These are phyloP conservation scores for Barnettozyma hawaiiensis DNA, from an alignment of 1,139 yeast species.

Conservation along the genomic window DNA sequence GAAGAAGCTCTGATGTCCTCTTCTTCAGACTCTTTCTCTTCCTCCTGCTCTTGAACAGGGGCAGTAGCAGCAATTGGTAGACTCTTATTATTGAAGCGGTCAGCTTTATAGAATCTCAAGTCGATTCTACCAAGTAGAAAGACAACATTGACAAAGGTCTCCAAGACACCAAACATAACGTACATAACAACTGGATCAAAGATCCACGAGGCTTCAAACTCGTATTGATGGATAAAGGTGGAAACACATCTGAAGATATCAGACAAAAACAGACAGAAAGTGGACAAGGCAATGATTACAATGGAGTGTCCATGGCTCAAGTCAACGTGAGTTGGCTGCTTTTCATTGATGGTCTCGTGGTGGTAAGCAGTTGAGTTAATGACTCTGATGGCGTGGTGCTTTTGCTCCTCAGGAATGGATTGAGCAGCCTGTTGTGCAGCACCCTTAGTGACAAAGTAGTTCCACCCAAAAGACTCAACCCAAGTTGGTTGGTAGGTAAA, in stretches of 20 bases:
- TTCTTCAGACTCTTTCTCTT: neutral
- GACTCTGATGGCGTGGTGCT: constrained; percentile 39
- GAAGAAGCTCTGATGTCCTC: neutral
- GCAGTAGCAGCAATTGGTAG: neutral
- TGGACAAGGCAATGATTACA: constrained; percentile 43
- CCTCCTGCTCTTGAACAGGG: neutral
- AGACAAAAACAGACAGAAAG: constrained; percentile 50
- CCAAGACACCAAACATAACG: constrained; percentile 61
- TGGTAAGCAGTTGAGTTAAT: constrained; percentile 37
- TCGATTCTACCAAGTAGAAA: constrained; percentile 64
- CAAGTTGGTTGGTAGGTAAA: constrained; percentile 72
- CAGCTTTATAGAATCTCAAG: constrained; percentile 71
- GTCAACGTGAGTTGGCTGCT: constrained; percentile 7
- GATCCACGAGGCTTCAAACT: constrained; percentile 35
- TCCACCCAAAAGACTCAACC: constrained; percentile 61
- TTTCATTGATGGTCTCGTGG: constrained; percentile 31
- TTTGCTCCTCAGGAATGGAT: constrained; percentile 45
- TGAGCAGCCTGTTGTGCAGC: constrained; percentile 44
- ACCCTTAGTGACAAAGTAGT: constrained; percentile 48
- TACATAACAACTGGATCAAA: constrained; percentile 57
- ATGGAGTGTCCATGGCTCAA: constrained; percentile 43
- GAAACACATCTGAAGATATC: constrained; percentile 54
- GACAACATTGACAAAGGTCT: constrained; percentile 48
- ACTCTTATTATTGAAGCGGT: constrained; percentile 11
- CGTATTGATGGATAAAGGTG: constrained; percentile 39